These are phyloP conservation scores for Phytophthora ohioensis DNA, from an alignment of 352 stramenopile species.

Conservation along the genomic window DNA sequence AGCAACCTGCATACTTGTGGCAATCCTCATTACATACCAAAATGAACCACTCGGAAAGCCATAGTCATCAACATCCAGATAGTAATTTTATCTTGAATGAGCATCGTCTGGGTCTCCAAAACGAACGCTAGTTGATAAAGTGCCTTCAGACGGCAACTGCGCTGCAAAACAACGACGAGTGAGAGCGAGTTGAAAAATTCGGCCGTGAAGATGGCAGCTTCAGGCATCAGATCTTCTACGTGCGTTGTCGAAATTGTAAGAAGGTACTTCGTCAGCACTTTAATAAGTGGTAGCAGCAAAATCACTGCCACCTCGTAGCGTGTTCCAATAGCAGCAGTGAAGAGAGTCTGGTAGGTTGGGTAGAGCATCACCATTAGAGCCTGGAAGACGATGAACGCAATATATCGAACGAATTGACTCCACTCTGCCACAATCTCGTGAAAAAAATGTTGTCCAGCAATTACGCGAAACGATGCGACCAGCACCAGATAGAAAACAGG, in stretches of 20 bases:
- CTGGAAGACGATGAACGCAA: slow-evolving; percentile 1
- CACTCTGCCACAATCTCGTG: background rate
- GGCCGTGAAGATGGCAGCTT: slow-evolving; percentile 20
- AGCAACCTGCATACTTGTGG: too few species aligned
- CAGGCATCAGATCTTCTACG: slow-evolving; percentile 28
- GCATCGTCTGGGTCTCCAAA: slow-evolving; percentile 37
- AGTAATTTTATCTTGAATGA: slow-evolving; percentile 37
- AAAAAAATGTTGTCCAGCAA: slow-evolving; percentile 7
- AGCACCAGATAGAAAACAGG: slow-evolving; percentile 9
- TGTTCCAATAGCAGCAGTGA: background rate
- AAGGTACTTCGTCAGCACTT: slow-evolving; percentile 21
- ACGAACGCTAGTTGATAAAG: slow-evolving; percentile 49
- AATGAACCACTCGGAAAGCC: slow-evolving; percentile 33
- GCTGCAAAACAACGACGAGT: slow-evolving; percentile 30
- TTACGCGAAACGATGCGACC: slow-evolving; percentile 7
- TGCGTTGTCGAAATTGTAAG: slow-evolving; percentile 5
- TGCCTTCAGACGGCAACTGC: slow-evolving; percentile 33
- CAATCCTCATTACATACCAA: slow-evolving; percentile 4
- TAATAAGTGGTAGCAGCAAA: slow-evolving; percentile 15
- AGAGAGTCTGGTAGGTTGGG: slow-evolving; percentile 11
- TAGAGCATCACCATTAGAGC: slow-evolving; percentile 14
- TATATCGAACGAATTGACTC: background rate
- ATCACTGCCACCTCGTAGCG: slow-evolving; percentile 7
- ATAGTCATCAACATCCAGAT: slow-evolving; percentile 38
- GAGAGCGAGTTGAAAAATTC: slow-evolving; percentile 29